These are phyloP conservation scores for Hammondia hammondi DNA, from an alignment of 169 alveolate species.

Conservation along the genomic window DNA sequence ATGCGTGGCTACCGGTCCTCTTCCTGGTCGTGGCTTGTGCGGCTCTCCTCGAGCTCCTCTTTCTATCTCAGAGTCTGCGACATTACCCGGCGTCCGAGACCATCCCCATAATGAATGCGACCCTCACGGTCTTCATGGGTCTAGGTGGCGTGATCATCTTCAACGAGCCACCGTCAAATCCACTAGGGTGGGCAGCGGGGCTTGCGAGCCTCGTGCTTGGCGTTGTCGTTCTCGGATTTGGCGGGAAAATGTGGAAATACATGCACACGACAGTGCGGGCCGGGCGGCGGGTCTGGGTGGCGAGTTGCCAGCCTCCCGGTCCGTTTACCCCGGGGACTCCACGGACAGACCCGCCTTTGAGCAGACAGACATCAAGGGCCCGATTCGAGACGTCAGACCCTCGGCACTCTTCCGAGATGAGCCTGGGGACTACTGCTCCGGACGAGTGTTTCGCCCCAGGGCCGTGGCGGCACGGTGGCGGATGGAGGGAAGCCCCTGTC, in stretches of 20 bases:
- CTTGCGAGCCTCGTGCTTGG: slow-evolving; percentile 9
- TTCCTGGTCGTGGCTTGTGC: background rate
- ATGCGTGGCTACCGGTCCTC: background rate
- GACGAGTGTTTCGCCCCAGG: background rate
- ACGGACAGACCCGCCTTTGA: background rate
- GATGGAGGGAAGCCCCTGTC: background rate
- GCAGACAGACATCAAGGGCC: background rate
- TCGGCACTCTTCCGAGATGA: background rate
- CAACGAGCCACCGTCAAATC: background rate
- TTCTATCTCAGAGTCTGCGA: slow-evolving; percentile 17
- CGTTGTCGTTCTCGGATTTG: slow-evolving; percentile 23
- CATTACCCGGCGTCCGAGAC: slow-evolving; percentile 31
- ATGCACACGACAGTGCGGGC: background rate
- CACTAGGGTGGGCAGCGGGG: background rate
- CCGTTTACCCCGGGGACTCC: background rate
- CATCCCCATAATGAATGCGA: slow-evolving; percentile 26
- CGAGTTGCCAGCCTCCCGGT: background rate
- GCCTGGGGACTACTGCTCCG: no score
- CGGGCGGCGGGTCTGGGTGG: background rate
- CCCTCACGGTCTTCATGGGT: slow-evolving; percentile 9
- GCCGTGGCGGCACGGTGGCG: background rate
- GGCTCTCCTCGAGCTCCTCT: slow-evolving; percentile 38
- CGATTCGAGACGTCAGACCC: background rate
- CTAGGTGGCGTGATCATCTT: slow-evolving; percentile 3
- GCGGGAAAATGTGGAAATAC: slow-evolving; percentile 10